Evolutionary conservation across 441 rosid species (phyloP), one percentile per base, ranked within the genome.

Genomic region (Croton setiger): DNA sequence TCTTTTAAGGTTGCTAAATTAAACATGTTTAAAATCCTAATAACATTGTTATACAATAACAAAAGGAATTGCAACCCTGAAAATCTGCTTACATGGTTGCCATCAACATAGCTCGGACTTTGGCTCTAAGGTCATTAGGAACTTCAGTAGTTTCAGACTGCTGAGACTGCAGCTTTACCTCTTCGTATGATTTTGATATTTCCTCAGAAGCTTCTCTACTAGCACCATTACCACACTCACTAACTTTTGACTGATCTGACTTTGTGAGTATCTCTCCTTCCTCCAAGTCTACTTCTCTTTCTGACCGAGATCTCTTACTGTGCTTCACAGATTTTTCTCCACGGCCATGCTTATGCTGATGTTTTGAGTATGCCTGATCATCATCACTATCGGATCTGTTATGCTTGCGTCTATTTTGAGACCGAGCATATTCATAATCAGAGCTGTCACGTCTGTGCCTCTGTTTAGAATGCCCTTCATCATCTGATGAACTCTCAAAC

Each of bases 51-150:
- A 13, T 33, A 35, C 33, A 36, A 15, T n/a, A 18, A 31, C 31
- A 48, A 64, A 47, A 12, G 48, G 37, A 58, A 1, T 31, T 20
- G 5, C 4, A 5, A 10, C 41, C 3, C 27, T 39, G 60, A 14
- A 69, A 15, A 8, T 11, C 60, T n/a, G 43, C 69, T 81, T 79
- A 87, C 80, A 93, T 69, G 57, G 90, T 89, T 41, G 86, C 89
- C 86, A 90, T 86, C 74, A 93, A 74, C 96, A 94, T 91, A 55
- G 97, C 97, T 66, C 93, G 89, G 55, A 94, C 81, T 82, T 91
- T 94, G 64, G 98, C 97, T 79, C 97, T 83, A 61, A 94, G 86
- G 21, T 91, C 96, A 59, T 89, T 85, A 5, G 93, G 75, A 51
- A 91, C 86, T 33, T 83, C 80, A 60, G 84, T 47, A 21, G 81